Percentiles rank a stretch among this genome's conserved stretches.
Evolutionary conservation across 75 land plant species (phyloP).

Genomic region (Ceratopteris richardii): DNA sequence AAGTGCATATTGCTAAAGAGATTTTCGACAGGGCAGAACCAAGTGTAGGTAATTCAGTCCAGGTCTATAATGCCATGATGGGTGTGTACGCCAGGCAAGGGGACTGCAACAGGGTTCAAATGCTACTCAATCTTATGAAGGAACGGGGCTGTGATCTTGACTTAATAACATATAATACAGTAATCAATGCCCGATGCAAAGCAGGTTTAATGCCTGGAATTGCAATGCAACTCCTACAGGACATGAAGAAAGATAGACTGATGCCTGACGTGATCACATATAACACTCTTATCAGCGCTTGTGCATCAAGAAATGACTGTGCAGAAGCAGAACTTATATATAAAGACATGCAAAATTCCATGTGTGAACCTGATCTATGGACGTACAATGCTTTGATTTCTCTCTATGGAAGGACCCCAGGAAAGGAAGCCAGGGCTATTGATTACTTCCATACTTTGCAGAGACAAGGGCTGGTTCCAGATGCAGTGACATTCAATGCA

Average conservation of each 20-base stretch:
- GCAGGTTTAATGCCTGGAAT: constrained; percentile 49
- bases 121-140: constrained; percentile 60
- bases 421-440: constrained; percentile 38
- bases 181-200: constrained; percentile 82
- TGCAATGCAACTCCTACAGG: constrained; percentile 49
- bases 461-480: constrained; percentile 54
- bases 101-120: constrained; percentile 41
- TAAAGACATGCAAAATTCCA: constrained; percentile 49
- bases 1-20: constrained; percentile 54
- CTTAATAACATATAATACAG: constrained; percentile 73
- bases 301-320: constrained; percentile 46
- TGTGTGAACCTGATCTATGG: constrained; percentile 83
- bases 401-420: constrained; percentile 68
- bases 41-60: constrained; percentile 38
- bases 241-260: constrained; percentile 65
- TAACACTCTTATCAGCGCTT: constrained; percentile 83
- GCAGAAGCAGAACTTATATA: constrained; percentile 62
- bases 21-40: constrained; percentile 58
- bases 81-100: constrained; percentile 86
- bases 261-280: constrained; percentile 83
- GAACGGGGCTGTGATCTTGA: constrained; percentile 60
- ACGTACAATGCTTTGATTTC: constrained; percentile 96
- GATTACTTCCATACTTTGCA: constrained; percentile 41
- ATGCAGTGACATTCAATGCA: constrained; percentile 82
- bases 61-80: constrained; percentile 97